Conservation (phyloP, 257 asterid species). For the Solanum neorickii region DNA sequence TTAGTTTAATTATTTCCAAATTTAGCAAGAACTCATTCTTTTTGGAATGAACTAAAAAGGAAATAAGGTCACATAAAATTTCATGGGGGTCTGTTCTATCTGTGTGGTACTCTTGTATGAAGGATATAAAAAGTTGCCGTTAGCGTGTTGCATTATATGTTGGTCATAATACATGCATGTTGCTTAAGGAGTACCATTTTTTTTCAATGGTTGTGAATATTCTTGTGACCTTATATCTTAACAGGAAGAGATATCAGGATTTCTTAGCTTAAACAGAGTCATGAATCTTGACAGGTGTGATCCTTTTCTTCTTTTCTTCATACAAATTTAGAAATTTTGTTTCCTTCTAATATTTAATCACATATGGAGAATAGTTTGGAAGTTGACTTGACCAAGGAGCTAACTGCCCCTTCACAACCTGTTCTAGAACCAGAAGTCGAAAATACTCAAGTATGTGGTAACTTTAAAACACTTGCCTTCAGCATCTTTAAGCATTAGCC, state of each 20-base stretch:
- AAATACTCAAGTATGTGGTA: conserved; percentile 33
- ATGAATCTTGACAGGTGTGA: conserved; percentile 81
- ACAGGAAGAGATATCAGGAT: conserved; percentile 78
- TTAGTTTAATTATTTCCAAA: neutral
- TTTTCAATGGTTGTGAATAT: neutral
- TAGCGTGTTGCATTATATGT: neutral
- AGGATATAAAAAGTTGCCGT: neutral
- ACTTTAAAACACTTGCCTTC: neutral
- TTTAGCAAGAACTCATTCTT: neutral
- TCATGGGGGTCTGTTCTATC: neutral
- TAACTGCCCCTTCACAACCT: conserved; percentile 29
- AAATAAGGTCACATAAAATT: neutral
- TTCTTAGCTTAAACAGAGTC: conserved; percentile 87
- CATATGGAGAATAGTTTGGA: conserved; percentile 46
- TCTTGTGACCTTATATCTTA: neutral
- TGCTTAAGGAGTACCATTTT: neutral
- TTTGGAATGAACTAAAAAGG: neutral
- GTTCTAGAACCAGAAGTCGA: conserved; percentile 23
- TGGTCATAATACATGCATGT: neutral
- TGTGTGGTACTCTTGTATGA: neutral
- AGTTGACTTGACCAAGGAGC: conserved; percentile 67
- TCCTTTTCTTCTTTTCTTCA: neutral
- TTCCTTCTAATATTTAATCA: neutral
- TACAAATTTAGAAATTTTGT: neutral
- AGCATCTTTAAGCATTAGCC: neutral